These are phyloP conservation scores for Pyrenula aspistea DNA, from an alignment of 495 filamentous ascomycete species.

Conservation along the genomic window DNA sequence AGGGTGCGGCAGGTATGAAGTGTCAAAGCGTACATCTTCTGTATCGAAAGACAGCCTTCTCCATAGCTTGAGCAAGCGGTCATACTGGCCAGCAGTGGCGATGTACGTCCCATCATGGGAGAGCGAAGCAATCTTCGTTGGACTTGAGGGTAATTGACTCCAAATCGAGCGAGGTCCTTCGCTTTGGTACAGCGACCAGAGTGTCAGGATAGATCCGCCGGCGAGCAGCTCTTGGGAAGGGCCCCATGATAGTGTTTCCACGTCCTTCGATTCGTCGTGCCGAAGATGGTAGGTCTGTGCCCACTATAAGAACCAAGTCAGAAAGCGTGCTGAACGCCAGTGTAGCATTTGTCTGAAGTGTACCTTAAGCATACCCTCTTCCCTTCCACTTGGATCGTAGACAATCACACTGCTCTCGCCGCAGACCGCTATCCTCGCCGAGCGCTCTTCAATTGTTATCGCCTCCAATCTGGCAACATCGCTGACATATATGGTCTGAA, in stretches of 20 bases:
- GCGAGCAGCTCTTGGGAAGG: conserved; percentile 69
- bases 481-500: conserved; percentile 87
- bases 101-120: conserved; percentile 79
- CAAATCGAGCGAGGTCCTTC: conserved; percentile 46
- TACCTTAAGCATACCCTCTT: conserved; percentile 59
- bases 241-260: conserved; percentile 72
- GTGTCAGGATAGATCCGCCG: conserved; percentile 55
- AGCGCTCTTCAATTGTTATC: conserved; percentile 63
- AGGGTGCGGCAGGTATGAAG: conserved; percentile 80
- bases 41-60: conserved; percentile 73
- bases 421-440: conserved; percentile 76
- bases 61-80: conserved; percentile 88
- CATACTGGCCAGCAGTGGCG: conserved; percentile 68
- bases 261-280: not conserved
- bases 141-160: conserved; percentile 59
- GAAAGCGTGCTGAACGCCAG: not conserved
- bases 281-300: not conserved
- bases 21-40: conserved; percentile 78
- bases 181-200: conserved; percentile 47
- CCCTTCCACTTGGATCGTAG: conserved; percentile 65
- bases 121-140: conserved; percentile 64
- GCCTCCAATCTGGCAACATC: conserved; percentile 59
- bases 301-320: not conserved
- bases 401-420: conserved; percentile 54
- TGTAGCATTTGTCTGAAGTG: too few species aligned